These are phyloP conservation scores for Pythium aphanidermatum DNA, from an alignment of 352 stramenopile genomes.

Conservation along the genomic window DNA sequence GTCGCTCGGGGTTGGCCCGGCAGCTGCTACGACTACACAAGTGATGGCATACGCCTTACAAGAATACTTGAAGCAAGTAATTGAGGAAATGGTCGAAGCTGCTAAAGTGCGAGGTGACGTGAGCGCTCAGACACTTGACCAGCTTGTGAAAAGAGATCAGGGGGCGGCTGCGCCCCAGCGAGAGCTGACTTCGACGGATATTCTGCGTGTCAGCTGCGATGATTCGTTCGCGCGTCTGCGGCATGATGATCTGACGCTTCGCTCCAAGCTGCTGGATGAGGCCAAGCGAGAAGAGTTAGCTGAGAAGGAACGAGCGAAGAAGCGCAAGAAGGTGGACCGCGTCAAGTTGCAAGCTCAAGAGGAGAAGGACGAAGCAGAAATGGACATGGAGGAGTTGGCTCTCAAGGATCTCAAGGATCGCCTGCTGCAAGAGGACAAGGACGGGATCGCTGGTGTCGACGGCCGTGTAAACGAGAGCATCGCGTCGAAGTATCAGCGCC, in stretches of 20 bases:
- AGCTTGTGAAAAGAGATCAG: slow-evolving; percentile 37
- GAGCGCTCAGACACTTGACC: slow-evolving; percentile 38
- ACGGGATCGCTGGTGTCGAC: slow-evolving; percentile 59
- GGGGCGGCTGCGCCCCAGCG: slow-evolving; percentile 19
- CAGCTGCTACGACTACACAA: slow-evolving; percentile 38
- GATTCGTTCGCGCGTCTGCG: slow-evolving; percentile 64
- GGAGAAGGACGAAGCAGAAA: slow-evolving; percentile 79
- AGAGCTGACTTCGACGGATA: slow-evolving; percentile 70
- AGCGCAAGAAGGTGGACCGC: slow-evolving; percentile 82
- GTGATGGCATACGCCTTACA: slow-evolving; percentile 81
- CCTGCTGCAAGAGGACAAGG: slow-evolving; percentile 70
- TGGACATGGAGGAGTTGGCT: slow-evolving; percentile 80
- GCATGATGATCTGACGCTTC: slow-evolving; percentile 58
- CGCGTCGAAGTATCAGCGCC: slow-evolving; percentile 35
- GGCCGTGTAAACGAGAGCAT: slow-evolving; percentile 84
- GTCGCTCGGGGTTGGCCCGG: slow-evolving; percentile 25
- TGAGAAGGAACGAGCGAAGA: slow-evolving; percentile 78
- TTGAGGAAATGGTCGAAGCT: slow-evolving; percentile 83
- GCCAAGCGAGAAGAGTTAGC: slow-evolving; percentile 66
- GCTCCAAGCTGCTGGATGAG: slow-evolving; percentile 61
- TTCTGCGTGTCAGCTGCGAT: slow-evolving; percentile 80
- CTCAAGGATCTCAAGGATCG: slow-evolving; percentile 80
- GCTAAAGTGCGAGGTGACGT: slow-evolving; percentile 68
- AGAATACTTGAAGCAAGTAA: slow-evolving; percentile 81
- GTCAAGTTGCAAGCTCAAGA: slow-evolving; percentile 65